Evolutionary conservation across 208 protist species (phyloP).

Genomic region (Acanthamoeba healyi): DNA sequence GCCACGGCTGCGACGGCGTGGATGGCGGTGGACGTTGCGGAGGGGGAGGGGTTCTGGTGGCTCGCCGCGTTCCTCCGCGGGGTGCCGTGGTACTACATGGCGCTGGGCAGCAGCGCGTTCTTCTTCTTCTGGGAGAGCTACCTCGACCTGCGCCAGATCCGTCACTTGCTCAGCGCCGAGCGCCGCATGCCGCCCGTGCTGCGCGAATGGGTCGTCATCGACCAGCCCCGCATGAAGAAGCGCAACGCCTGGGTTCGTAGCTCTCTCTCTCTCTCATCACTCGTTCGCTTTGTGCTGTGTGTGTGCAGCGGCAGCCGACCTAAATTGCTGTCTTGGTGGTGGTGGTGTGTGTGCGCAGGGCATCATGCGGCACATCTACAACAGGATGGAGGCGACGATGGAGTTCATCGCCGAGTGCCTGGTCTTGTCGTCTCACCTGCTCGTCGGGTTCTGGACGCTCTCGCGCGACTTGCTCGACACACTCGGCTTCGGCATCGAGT

Average conservation of each 20-base stretch:
- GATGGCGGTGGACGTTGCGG: constrained; percentile 1
- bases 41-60: background rate
- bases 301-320: background rate
- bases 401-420: constrained; percentile 23
- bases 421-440: background rate
- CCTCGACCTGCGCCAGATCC: constrained; percentile 24
- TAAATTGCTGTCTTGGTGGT: background rate
- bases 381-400: constrained; percentile 17
- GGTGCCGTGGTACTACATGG: constrained; percentile 22
- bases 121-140: constrained; percentile 50
- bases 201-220: constrained; percentile 11
- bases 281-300: too few relatives aligned
- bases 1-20: background rate
- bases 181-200: constrained; percentile 22
- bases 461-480: background rate
- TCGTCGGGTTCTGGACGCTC: constrained; percentile 38
- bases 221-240: constrained; percentile 34
- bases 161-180: background rate
- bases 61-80: background rate
- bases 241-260: background rate
- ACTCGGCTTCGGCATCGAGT: background rate
- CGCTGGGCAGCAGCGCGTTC: background rate
- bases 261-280: too few relatives aligned
- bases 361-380: constrained; percentile 27
- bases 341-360: background rate